Percentiles rank a stretch among this genome's conserved stretches.
phyloP scores from a whole-genome alignment of 495 filamentous ascomycete species.

The Filosporella fistucella region DNA sequence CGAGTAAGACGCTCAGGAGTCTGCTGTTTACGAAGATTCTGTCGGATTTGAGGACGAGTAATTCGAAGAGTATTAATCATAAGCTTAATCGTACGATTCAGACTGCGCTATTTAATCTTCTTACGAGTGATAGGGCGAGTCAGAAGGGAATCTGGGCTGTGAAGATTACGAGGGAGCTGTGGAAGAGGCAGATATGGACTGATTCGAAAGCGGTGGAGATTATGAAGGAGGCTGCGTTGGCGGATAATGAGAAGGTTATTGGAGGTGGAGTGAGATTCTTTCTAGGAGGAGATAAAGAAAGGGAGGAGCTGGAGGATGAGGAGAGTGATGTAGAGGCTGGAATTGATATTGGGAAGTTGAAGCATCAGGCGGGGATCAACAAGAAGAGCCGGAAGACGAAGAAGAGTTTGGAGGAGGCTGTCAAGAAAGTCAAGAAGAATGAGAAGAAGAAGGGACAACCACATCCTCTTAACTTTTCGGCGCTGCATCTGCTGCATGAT shows the following conservation, averaged over 20 bases:
- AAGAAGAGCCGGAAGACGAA: slow-evolving; percentile 91
- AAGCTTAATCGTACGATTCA: slow-evolving; percentile 89
- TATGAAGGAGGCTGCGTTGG: slow-evolving; percentile 84
- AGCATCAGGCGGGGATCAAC: slow-evolving; percentile 83
- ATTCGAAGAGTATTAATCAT: slow-evolving; percentile 83
- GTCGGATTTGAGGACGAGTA: slow-evolving; percentile 80
- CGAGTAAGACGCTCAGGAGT: slow-evolving; percentile 78
- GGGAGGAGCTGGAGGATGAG: slow-evolving; percentile 87
- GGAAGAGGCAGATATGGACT: slow-evolving; percentile 85
- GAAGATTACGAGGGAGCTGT: slow-evolving; percentile 81
- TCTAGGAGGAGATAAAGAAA: slow-evolving; percentile 88
- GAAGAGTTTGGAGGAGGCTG: slow-evolving; percentile 71
- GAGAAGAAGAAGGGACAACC: slow-evolving; percentile 84
- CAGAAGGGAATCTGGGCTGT: slow-evolving; percentile 92
- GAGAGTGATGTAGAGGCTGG: slow-evolving; percentile 69
- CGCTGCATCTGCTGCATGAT: slow-evolving; percentile 93
- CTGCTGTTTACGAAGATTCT: slow-evolving; percentile 88
- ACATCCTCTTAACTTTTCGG: slow-evolving; percentile 91
- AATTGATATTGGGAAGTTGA: slow-evolving; percentile 74
- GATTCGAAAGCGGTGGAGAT: slow-evolving; percentile 86
- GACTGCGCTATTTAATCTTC: slow-evolving; percentile 84
- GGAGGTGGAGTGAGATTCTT: slow-evolving; percentile 88
- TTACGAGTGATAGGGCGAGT: slow-evolving; percentile 77
- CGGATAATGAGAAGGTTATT: slow-evolving; percentile 86
- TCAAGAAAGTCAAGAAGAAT: slow-evolving; percentile 70